These are phyloP conservation scores for Babesia gibsoni DNA, from an alignment of 169 alveolate genomes.

Conservation along the genomic window DNA sequence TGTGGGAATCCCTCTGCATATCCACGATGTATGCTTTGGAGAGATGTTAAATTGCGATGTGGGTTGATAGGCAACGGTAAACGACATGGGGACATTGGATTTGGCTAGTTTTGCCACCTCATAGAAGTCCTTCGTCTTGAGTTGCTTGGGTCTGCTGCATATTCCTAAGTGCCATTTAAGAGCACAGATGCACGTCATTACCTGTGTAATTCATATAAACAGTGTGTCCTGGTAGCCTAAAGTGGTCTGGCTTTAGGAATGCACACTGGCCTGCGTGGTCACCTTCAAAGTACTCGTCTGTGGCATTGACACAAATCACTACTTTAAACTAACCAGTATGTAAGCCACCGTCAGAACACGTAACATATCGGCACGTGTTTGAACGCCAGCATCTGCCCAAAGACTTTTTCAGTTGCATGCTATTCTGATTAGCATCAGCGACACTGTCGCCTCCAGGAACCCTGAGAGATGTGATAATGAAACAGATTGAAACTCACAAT, in stretches of 20 bases:
- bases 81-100: not conserved
- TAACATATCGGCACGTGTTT: conserved; percentile 30
- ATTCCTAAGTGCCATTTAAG: not conserved
- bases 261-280: not conserved
- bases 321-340: conserved; percentile 18
- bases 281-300: conserved; percentile 6
- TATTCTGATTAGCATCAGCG: not conserved
- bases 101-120: conserved; percentile 54
- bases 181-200: not conserved
- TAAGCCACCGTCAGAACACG: conserved; percentile 14
- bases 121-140: conserved; percentile 30
- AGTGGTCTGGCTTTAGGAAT: conserved; percentile 27
- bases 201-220: conserved; percentile 55
- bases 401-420: not conserved
- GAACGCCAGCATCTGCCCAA: conserved; percentile 25
- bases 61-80: conserved; percentile 39
- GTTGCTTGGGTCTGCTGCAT: conserved; percentile 39
- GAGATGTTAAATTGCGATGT: conserved; percentile 19
- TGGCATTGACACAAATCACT: not conserved
- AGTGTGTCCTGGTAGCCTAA: conserved; percentile 46
- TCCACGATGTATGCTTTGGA: conserved; percentile 15
- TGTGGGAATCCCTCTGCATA: conserved; percentile 41
- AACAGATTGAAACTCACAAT: conserved; percentile 1
- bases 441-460: conserved; percentile 1
- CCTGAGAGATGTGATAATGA: conserved; percentile 3